A percentile compares a stretch with the other conserved stretches of the same genome.
phyloP scores from a whole-genome alignment of 306 rosid genomes.

The Lithocarpus polystachyus region DNA sequence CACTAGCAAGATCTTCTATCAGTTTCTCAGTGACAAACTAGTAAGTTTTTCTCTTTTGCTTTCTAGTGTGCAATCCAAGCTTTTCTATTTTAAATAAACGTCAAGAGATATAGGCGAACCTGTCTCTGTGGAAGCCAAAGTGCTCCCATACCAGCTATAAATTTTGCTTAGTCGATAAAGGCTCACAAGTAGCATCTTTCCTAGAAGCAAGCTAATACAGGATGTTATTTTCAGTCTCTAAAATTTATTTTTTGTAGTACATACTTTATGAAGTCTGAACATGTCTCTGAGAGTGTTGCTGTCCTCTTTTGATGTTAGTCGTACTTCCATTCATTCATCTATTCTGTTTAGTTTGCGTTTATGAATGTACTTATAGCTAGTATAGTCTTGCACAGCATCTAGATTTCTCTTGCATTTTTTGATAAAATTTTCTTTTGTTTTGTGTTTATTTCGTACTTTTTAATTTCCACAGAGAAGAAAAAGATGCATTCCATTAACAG shows the following conservation, averaged over 20 bases:
- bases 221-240: too few species aligned
- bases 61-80: too few species aligned
- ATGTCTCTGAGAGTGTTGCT: neutral
- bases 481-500: conserved; percentile 4
- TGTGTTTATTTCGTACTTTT: neutral
- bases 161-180: too few species aligned
- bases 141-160: too few species aligned
- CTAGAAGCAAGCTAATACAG: neutral
- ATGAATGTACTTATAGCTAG: neutral
- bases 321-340: neutral
- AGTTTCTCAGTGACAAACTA: too few species aligned
- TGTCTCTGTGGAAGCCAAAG: too few species aligned
- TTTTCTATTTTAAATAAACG: too few species aligned
- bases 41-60: too few species aligned
- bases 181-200: neutral
- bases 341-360: neutral
- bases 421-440: neutral
- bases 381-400: neutral
- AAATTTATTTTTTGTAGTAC: too few species aligned
- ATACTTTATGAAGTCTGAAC: too few species aligned
- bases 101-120: too few species aligned
- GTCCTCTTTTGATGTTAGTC: neutral
- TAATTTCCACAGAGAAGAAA: conserved; percentile 17
- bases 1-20: too few species aligned
- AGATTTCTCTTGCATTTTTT: neutral